Percentiles rank a stretch among this genome's conserved stretches.
phyloP scores from a whole-genome alignment of 208 protist genomes.

The Jaenimonas drosophilae region DNA sequence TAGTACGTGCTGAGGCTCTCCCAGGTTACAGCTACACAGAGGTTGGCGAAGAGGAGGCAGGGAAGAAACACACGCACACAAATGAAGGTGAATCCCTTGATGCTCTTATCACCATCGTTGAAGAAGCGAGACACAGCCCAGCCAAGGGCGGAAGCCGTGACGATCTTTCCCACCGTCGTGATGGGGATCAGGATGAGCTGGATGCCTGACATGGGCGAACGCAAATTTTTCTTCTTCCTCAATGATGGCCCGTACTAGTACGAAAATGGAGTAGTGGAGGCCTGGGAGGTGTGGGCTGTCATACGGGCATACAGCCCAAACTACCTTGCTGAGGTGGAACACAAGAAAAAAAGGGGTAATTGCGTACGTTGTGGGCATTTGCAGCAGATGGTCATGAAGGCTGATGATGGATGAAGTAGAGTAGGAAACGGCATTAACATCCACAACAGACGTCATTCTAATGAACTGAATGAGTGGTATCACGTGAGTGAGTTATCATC shows the following conservation, averaged over 20 bases:
- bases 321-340: not conserved
- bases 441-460: too few species aligned
- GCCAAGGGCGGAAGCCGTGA: constrained; percentile 1
- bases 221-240: not conserved
- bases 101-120: constrained; percentile 1
- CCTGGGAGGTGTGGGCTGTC: not conserved
- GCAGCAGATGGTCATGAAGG: too few species aligned
- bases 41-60: constrained; percentile 8
- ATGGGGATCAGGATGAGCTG: constrained; percentile 6
- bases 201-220: not conserved
- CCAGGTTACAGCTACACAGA: constrained; percentile 6
- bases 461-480: too few species aligned
- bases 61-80: constrained; percentile 13
- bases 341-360: not conserved
- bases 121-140: constrained; percentile 7
- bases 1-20: constrained; percentile 4
- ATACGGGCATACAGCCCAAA: not conserved
- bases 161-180: constrained; percentile 10
- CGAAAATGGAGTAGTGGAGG: not conserved
- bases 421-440: too few species aligned
- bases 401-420: too few species aligned
- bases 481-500: too few species aligned
- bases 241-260: too few species aligned
- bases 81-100: constrained; percentile 13
- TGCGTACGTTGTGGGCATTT: not conserved